Conservation (phyloP, 2,329 filamentous ascomycete species). For the Cladophialophora bantiana region DNA sequence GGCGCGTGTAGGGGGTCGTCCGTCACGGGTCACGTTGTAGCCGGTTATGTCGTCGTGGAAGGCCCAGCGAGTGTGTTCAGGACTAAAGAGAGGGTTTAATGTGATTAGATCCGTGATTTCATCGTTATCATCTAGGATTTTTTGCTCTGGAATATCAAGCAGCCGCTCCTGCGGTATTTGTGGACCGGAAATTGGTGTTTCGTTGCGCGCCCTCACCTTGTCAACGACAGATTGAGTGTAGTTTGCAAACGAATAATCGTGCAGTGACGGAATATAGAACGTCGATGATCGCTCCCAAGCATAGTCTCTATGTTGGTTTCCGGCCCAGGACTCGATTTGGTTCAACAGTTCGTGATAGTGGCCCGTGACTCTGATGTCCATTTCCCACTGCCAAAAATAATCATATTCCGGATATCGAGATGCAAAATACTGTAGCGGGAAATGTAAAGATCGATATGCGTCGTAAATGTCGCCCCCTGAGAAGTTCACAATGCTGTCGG, state of each 20-base stretch:
- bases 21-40: slow-evolving; percentile 60
- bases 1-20: slow-evolving; percentile 70
- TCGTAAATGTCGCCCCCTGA: slow-evolving; percentile 40
- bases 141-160: slow-evolving; percentile 34
- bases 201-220: slow-evolving; percentile 23
- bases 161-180: slow-evolving; percentile 31
- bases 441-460: slow-evolving; percentile 66
- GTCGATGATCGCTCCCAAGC: slow-evolving; percentile 79
- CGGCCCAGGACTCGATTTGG: slow-evolving; percentile 70
- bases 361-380: slow-evolving; percentile 71
- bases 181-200: slow-evolving; percentile 34
- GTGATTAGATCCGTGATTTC: slow-evolving; percentile 79
- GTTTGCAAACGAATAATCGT: slow-evolving; percentile 34
- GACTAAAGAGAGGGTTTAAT: slow-evolving; percentile 78
- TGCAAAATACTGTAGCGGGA: slow-evolving; percentile 69
- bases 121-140: slow-evolving; percentile 12
- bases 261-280: slow-evolving; percentile 72
- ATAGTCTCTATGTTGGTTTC: slow-evolving; percentile 71
- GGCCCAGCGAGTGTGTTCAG: slow-evolving; percentile 74
- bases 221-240: slow-evolving; percentile 30
- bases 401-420: slow-evolving; percentile 69
- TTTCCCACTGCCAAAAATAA: slow-evolving; percentile 75
- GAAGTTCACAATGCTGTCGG: slow-evolving; percentile 42
- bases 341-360: slow-evolving; percentile 77
- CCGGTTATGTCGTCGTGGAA: slow-evolving; percentile 74